Conservation (phyloP, 371 early-diverging fungal genomes). For the Encephalitozoon intestinalis region DNA sequence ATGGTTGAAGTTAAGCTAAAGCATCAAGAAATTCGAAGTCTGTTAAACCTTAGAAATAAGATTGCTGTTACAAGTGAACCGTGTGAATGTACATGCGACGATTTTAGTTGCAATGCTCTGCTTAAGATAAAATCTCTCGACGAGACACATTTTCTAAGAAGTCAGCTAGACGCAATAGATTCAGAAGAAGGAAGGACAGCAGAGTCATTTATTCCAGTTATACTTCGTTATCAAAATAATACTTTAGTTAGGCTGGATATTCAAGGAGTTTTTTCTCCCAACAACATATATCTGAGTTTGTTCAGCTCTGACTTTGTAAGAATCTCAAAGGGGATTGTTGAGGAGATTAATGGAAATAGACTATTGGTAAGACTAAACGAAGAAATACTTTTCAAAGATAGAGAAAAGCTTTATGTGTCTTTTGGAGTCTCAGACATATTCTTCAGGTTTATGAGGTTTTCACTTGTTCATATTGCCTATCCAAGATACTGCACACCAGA, state of each 20-base stretch:
- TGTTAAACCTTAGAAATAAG: conserved; percentile 39
- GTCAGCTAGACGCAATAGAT: conserved; percentile 35
- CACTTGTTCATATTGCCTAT: conserved; percentile 43
- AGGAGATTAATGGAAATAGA: not conserved
- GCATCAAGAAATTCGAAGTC: conserved; percentile 39
- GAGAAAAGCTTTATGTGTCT: conserved; percentile 9
- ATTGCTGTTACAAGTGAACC: not conserved
- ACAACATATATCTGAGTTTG: conserved; percentile 17
- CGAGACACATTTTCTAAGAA: conserved; percentile 30
- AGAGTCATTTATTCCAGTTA: conserved; percentile 12
- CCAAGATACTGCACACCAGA: conserved; percentile 14
- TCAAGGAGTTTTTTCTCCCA: not conserved
- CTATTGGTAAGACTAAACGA: conserved; percentile 27
- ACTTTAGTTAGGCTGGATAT: not conserved
- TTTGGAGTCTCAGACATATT: conserved; percentile 24
- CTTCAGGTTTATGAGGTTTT: conserved; percentile 39
- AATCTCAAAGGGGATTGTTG: conserved; percentile 13
- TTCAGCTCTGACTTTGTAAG: conserved; percentile 27
- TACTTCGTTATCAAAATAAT: not conserved
- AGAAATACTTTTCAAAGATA: conserved; percentile 27
- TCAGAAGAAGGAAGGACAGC: conserved; percentile 19
- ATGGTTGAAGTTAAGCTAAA: conserved; percentile 23
- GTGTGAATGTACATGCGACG: conserved; percentile 5
- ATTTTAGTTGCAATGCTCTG: conserved; percentile 9
- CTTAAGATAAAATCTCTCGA: conserved; percentile 10